Evolutionary conservation across 2,329 filamentous ascomycete genomes (phyloP).

Genomic region (Lasiodiplodia gonubiensis): DNA sequence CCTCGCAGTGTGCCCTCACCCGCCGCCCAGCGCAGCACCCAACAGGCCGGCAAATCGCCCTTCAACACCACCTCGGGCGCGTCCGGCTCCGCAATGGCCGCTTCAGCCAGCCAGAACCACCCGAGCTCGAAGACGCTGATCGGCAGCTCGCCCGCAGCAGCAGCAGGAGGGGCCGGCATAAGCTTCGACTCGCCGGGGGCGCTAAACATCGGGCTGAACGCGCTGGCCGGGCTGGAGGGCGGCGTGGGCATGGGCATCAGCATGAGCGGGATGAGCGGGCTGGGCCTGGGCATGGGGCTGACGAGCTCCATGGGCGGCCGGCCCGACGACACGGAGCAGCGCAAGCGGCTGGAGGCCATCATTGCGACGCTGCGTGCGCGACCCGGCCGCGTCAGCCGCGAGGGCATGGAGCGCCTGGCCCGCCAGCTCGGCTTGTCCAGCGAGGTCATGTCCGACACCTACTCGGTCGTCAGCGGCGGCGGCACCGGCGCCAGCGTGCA

Average conservation of each 20-base stretch:
- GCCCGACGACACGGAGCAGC: slow-evolving; percentile 60
- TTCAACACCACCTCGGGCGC: slow-evolving; percentile 29
- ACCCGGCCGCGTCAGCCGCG: slow-evolving; percentile 74
- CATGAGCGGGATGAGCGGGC: slow-evolving; percentile 49
- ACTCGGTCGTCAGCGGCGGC: neutral
- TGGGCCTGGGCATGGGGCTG: slow-evolving; percentile 40
- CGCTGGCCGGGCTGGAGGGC: slow-evolving; percentile 49
- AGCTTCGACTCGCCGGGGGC: slow-evolving; percentile 48
- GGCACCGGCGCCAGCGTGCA: slow-evolving; percentile 5
- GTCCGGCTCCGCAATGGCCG: slow-evolving; percentile 9
- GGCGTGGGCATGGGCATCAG: slow-evolving; percentile 49
- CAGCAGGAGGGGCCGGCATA: slow-evolving; percentile 35
- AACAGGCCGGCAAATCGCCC: slow-evolving; percentile 47
- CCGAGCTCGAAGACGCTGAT: slow-evolving; percentile 29
- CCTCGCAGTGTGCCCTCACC: slow-evolving; percentile 48
- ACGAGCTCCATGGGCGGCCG: slow-evolving; percentile 45
- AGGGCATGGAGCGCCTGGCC: slow-evolving; percentile 74
- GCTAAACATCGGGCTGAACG: slow-evolving; percentile 38
- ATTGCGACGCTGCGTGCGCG: slow-evolving; percentile 71
- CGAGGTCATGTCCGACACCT: slow-evolving; percentile 48
- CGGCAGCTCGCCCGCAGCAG: slow-evolving; percentile 32
- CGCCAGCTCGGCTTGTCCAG: slow-evolving; percentile 64
- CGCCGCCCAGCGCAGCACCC: slow-evolving; percentile 37
- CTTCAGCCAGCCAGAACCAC: slow-evolving; percentile 30
- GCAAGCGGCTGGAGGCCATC: slow-evolving; percentile 62